phyloP scores from a whole-genome alignment of 352 stramenopile genomes.

The Phytophthora brassicae region DNA sequence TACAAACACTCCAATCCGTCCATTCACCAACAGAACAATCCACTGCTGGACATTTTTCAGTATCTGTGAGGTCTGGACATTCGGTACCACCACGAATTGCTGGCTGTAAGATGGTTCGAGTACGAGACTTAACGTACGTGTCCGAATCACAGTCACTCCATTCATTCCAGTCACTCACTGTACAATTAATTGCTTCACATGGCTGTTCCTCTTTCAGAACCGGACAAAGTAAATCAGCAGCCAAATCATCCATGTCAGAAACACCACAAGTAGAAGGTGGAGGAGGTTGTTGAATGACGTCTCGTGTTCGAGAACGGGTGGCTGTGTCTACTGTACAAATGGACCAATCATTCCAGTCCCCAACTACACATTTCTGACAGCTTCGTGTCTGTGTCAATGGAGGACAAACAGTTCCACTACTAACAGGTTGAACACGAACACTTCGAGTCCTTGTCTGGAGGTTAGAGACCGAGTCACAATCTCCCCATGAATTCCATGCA shows the following conservation, averaged over 20 bases:
- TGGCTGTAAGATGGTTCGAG: slow-evolving; percentile 38
- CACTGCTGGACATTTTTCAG: slow-evolving; percentile 34
- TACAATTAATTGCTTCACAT: slow-evolving; percentile 55
- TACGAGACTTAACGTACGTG: slow-evolving; percentile 43
- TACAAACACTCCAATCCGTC: slow-evolving; percentile 40
- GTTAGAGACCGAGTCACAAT: slow-evolving; percentile 39
- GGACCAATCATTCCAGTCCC: slow-evolving; percentile 53
- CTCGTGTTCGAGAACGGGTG: slow-evolving; percentile 46
- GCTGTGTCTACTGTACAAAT: slow-evolving; percentile 37
- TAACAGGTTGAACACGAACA: slow-evolving; percentile 35
- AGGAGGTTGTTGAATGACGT: slow-evolving; percentile 38
- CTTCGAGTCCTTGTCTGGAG: slow-evolving; percentile 41
- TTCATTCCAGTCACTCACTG: slow-evolving; percentile 46
- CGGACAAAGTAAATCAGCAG: slow-evolving; percentile 33
- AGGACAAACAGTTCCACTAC: slow-evolving; percentile 47
- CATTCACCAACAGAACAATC: slow-evolving; percentile 44
- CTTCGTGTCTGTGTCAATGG: slow-evolving; percentile 40
- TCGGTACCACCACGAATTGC: slow-evolving; percentile 38
- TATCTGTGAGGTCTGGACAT: slow-evolving; percentile 45
- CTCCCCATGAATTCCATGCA: slow-evolving; percentile 46
- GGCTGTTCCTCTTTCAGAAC: slow-evolving; percentile 38
- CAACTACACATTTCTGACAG: slow-evolving; percentile 57
- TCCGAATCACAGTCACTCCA: slow-evolving; percentile 48
- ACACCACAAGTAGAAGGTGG: slow-evolving; percentile 33
- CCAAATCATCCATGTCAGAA: slow-evolving; percentile 19